These are phyloP conservation scores for Betula pendula DNA, from an alignment of 306 rosid species.

Conservation along the genomic window DNA sequence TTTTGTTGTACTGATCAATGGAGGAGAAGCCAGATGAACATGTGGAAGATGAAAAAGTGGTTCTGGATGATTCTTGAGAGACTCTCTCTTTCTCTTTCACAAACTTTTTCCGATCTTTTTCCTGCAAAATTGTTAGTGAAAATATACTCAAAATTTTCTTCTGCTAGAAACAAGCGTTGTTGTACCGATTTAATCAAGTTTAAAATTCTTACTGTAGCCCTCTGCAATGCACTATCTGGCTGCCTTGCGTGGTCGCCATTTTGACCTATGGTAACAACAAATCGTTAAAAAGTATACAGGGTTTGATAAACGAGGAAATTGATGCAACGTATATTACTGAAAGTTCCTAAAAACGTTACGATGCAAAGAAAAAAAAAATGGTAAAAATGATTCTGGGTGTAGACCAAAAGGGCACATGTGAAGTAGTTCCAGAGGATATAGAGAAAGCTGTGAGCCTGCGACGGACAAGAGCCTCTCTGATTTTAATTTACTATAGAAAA, in stretches of 20 bases:
- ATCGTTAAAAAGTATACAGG: not conserved
- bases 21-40: constrained; percentile 86
- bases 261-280: constrained; percentile 34
- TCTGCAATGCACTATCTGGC: constrained; percentile 26
- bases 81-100: constrained; percentile 51
- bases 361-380: not conserved
- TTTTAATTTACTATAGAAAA: no score
- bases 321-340: no score
- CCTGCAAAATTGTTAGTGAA: constrained; percentile 43
- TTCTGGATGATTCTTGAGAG: constrained; percentile 69
- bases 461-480: no score
- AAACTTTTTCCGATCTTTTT: constrained; percentile 38
- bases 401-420: no score
- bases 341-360: not conserved
- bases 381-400: no score
- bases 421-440: no score
- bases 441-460: no score
- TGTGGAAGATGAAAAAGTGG: constrained; percentile 65
- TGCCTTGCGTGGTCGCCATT: constrained; percentile 38
- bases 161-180: not conserved
- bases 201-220: constrained; percentile 46
- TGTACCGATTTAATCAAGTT: constrained; percentile 17
- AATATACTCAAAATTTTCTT: constrained; percentile 11
- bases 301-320: no score
- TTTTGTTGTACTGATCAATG: constrained; percentile 45